Percentiles rank a stretch among this genome's conserved stretches.
phyloP scores from a whole-genome alignment of 1,284 basidiomycete genomes.

The Ganoderma lucidum region DNA sequence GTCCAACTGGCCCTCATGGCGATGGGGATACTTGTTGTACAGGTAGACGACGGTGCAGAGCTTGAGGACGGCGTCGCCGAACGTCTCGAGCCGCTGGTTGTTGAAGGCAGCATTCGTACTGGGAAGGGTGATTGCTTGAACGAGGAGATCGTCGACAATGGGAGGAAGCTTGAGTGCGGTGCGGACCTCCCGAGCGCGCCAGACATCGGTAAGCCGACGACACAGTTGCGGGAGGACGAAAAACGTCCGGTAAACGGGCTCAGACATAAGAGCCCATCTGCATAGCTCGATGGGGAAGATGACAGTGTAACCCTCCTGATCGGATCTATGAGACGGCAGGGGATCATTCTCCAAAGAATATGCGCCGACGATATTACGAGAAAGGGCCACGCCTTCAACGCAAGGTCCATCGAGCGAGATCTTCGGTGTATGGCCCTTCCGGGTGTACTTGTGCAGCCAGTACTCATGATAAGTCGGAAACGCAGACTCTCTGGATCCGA shows the following conservation, averaged over 20 bases:
- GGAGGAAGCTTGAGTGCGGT: constrained; percentile 64
- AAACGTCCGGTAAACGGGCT: constrained; percentile 57
- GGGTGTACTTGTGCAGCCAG: constrained; percentile 60
- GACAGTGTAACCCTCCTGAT: constrained; percentile 11
- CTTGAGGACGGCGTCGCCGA: constrained; percentile 86
- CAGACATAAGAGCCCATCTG: constrained; percentile 56
- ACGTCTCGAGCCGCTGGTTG: constrained; percentile 85
- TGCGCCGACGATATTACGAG: constrained; percentile 51
- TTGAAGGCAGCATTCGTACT: constrained; percentile 66
- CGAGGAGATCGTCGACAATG: constrained; percentile 62
- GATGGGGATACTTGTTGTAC: constrained; percentile 75
- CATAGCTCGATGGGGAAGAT: constrained; percentile 65
- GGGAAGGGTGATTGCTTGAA: constrained; percentile 80
- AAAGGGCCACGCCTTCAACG: constrained; percentile 56
- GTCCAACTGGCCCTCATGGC: constrained; percentile 84
- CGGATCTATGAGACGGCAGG: neutral
- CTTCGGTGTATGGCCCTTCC: constrained; percentile 49
- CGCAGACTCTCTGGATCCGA: constrained; percentile 55
- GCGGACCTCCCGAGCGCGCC: constrained; percentile 62
- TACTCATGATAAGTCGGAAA: constrained; percentile 67
- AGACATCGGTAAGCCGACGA: constrained; percentile 68
- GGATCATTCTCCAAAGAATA: constrained; percentile 50
- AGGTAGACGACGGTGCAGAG: constrained; percentile 78
- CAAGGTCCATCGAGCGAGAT: constrained; percentile 65
- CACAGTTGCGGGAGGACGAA: constrained; percentile 70